Base-by-base conservation (phyloP, 306 rosid species). In the Leucaena leucocephala region DNA sequence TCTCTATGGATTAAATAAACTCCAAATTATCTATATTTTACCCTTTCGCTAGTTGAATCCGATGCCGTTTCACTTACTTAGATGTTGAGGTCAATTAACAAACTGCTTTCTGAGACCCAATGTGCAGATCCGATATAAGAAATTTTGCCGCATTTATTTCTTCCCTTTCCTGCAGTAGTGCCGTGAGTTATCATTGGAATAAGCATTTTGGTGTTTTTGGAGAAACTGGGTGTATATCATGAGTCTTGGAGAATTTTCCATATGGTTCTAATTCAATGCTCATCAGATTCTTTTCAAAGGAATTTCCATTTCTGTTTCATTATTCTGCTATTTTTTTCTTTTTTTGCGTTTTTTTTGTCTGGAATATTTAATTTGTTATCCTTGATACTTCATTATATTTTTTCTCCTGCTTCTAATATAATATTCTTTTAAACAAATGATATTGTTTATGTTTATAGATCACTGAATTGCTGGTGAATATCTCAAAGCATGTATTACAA, bases 391-490 rank as follows among this genome's bases (percentile, higher is more conserved):
- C 14, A 4, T 8, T 2, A 1, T 21, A 4, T 8, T 2, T 0
- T 21, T 19, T 57, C 34, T 57, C 35, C 12, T 17, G 22, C 22
- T 21, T 21, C 61, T 57, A 21, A 57, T 9, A 19, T 22, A 22
- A 1, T 10, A 22, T 33, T 11, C 8, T 27, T 61, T 27, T 5
- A 9, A 27, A 59, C 8, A 52, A 52, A 52, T 52, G 58, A n/a
- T 10, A 27, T 59, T 12, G 9, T 17, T 39, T 4, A 16, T 67
- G 9, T 8, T 39, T 4, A 16, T 67, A 87, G 91, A 77, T 87
- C 7, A 50, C 57, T 72, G 91, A 85, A 50, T 73, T 89, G 84
- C 57, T 87, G 78, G 83, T 84, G 35, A 89, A 89, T 59, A 68
- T 84, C 11, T 80, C 89, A 58, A 82, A 82, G 75, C 93, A 89